Evolutionary conservation across 2,329 filamentous ascomycete species (phyloP).

Genomic region (Nannizziopsis barbatae): DNA sequence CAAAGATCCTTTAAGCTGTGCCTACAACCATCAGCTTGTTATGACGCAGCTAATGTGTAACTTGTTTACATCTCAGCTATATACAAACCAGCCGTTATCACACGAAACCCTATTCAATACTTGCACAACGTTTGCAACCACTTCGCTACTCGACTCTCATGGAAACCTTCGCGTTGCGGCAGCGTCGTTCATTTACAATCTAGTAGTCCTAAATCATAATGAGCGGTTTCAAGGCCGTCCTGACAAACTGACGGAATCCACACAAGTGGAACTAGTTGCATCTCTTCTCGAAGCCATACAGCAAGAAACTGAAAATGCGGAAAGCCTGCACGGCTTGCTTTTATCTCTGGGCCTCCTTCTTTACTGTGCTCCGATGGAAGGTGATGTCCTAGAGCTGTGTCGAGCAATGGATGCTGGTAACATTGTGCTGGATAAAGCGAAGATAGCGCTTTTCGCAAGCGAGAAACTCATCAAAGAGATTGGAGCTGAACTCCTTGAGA

Average conservation of each 20-base stretch:
- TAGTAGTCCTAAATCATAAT: constrained; percentile 59
- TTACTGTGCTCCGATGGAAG: constrained; percentile 57
- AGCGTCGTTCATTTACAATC: constrained; percentile 71
- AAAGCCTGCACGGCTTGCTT: constrained; percentile 66
- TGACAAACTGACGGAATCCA: constrained; percentile 53
- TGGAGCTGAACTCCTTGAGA: constrained; percentile 35
- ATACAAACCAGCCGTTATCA: constrained; percentile 51
- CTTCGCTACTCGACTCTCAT: constrained; percentile 65
- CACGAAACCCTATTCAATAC: constrained; percentile 44
- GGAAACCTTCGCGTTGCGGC: constrained; percentile 73
- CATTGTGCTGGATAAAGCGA: constrained; percentile 44
- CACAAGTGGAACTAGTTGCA: constrained; percentile 72
- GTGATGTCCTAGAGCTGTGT: constrained; percentile 70
- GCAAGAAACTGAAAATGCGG: constrained; percentile 43
- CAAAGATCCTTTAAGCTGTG: constrained; percentile 47
- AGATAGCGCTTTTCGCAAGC: constrained; percentile 46
- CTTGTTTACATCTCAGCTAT: constrained; percentile 65
- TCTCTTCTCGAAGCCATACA: constrained; percentile 64
- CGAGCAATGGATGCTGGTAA: constrained; percentile 62
- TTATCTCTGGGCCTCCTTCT: constrained; percentile 64
- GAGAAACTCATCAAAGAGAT: constrained; percentile 48
- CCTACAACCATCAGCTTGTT: constrained; percentile 74
- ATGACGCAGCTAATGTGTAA: constrained; percentile 77
- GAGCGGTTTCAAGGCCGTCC: constrained; percentile 46
- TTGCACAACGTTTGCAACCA: constrained; percentile 59